Percentiles rank a stretch among this genome's conserved stretches.
These are phyloP conservation scores for Schizonepeta tenuifolia DNA, from an alignment of 257 asterid genomes.

Conservation along the genomic window DNA sequence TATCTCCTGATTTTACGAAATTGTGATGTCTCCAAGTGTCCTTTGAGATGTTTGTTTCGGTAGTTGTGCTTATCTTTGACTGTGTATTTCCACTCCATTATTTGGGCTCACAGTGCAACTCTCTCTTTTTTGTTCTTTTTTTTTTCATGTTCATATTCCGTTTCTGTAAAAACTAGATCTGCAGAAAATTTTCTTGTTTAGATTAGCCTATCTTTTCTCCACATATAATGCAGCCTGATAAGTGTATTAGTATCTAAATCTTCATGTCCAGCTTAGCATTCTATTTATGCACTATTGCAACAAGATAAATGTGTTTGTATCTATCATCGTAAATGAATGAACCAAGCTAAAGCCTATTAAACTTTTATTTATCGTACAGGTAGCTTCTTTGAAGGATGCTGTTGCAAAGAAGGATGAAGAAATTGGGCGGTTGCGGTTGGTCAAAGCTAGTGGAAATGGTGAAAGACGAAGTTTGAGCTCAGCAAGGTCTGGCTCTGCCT, in stretches of 20 bases:
- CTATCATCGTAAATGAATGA: slow-evolving; percentile 24
- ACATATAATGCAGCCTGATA: neutral
- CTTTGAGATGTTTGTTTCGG: neutral
- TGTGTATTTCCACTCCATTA: slow-evolving; percentile 5
- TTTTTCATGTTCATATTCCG: neutral
- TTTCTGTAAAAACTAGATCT: slow-evolving; percentile 9
- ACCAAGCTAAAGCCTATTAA: slow-evolving; percentile 10
- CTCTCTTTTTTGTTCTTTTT: neutral
- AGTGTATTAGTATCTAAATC: neutral
- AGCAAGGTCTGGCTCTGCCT: slow-evolving; percentile 58
- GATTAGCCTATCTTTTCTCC: neutral
- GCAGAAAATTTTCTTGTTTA: neutral
- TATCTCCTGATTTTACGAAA: neutral
- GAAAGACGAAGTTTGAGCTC: slow-evolving; percentile 53
- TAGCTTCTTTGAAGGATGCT: slow-evolving; percentile 69
- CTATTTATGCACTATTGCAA: neutral
- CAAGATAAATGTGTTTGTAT: neutral
- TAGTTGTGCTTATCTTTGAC: no score
- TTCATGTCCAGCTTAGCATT: neutral
- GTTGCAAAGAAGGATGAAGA: slow-evolving; percentile 82
- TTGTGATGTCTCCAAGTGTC: neutral
- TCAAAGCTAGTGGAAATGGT: slow-evolving; percentile 47
- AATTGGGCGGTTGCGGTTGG: slow-evolving; percentile 56
- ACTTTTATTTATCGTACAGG: slow-evolving; percentile 48
- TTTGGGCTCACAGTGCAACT: neutral